Evolutionary conservation across 148 eudicot species (phyloP).

Genomic region (Pharnaceum exiguum): DNA sequence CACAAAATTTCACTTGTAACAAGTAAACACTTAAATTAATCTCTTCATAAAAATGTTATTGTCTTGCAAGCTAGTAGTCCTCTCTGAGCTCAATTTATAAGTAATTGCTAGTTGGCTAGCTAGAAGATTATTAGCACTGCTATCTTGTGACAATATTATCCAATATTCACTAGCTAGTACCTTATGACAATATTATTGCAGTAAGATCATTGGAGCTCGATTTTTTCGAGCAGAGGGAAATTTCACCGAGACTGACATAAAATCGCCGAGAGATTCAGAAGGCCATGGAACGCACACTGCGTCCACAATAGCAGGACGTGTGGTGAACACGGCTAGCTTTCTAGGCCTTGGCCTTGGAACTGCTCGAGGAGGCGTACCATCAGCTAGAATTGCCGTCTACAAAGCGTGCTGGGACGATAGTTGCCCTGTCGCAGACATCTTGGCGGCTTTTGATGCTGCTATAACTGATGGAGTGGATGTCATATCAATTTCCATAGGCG

Average conservation of each 20-base stretch:
- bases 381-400: slow-evolving; percentile 45
- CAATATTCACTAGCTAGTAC: background rate
- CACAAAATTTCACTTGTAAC: slow-evolving; percentile 48
- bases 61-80: background rate
- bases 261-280: slow-evolving; percentile 35
- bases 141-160: background rate
- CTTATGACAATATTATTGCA: slow-evolving; percentile 6
- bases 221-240: slow-evolving; percentile 21
- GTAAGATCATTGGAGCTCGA: slow-evolving; percentile 48
- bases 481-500: slow-evolving; percentile 42
- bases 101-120: no score
- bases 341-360: slow-evolving; percentile 34
- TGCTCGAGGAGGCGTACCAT: slow-evolving; percentile 44
- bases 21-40: slow-evolving; percentile 25
- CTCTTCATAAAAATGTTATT: background rate
- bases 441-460: slow-evolving; percentile 60
- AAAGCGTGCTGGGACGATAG: slow-evolving; percentile 38
- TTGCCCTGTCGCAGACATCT: slow-evolving; percentile 30
- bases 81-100: no score
- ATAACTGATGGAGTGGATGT: slow-evolving; percentile 59
- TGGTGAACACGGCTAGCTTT: slow-evolving; percentile 28
- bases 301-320: slow-evolving; percentile 40
- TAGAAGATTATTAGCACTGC: no score
- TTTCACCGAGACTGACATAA: slow-evolving; percentile 1
- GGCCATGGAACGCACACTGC: slow-evolving; percentile 61